phyloP scores from a whole-genome alignment of 331 rosid species.

The Quercus lobata region DNA sequence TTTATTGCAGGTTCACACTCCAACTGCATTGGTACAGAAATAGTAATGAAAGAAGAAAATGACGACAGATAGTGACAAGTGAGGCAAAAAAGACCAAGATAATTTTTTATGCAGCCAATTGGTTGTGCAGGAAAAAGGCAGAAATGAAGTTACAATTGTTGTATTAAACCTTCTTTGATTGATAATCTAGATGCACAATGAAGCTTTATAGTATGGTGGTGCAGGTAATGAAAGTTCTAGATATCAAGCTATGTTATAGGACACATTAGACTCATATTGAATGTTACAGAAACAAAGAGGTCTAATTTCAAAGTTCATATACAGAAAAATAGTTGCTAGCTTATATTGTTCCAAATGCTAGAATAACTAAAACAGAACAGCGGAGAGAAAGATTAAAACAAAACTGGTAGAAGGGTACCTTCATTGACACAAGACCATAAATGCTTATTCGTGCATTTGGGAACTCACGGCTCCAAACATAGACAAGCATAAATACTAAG shows the following conservation, averaged over 20 bases:
- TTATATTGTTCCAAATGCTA: not conserved
- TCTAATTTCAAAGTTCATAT: not conserved
- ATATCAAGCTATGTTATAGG: not conserved
- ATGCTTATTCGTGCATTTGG: constrained; percentile 55
- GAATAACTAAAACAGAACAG: not conserved
- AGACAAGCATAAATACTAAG: constrained; percentile 63
- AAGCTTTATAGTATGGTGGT: too few species aligned
- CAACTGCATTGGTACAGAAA: too few species aligned
- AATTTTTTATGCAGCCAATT: too few species aligned
- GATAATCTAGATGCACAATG: too few species aligned
- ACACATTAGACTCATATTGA: not conserved
- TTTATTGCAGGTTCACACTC: too few species aligned
- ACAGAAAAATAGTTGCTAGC: not conserved
- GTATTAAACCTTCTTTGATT: too few species aligned
- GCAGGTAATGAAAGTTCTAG: not conserved
- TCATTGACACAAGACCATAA: constrained; percentile 60
- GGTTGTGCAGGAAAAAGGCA: too few species aligned
- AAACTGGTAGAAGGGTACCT: constrained; percentile 35
- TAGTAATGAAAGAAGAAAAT: too few species aligned
- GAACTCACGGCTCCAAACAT: constrained; percentile 77
- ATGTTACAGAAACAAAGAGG: not conserved
- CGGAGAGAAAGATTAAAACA: not conserved
- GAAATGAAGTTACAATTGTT: too few species aligned
- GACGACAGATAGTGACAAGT: too few species aligned
- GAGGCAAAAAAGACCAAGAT: too few species aligned